A percentile compares a stretch with the other conserved stretches of the same genome.
Conservation (phyloP, 345 rosid species). For the Populus ilicifolia region DNA sequence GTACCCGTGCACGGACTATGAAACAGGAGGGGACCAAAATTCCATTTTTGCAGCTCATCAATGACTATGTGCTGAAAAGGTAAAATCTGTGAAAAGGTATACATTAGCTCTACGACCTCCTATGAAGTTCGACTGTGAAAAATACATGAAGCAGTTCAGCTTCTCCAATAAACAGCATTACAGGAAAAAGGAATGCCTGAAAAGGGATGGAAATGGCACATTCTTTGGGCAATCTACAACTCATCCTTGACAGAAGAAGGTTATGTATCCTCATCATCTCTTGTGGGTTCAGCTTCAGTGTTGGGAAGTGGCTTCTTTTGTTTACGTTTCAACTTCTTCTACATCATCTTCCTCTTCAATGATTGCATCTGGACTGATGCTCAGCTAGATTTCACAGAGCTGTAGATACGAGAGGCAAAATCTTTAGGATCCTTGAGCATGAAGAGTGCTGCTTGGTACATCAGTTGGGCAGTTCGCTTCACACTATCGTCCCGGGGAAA, state of each 20-base stretch:
- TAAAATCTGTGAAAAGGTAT: conserved; percentile 23
- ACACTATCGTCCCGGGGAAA: conserved; percentile 58
- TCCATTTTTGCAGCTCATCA: not conserved
- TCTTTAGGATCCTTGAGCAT: conserved; percentile 69
- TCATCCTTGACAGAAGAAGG: conserved; percentile 45
- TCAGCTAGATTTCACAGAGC: conserved; percentile 68
- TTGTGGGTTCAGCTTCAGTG: conserved; percentile 26
- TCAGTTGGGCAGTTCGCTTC: conserved; percentile 77
- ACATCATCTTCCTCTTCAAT: conserved; percentile 74
- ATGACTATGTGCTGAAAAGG: conserved; percentile 2
- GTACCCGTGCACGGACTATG: not conserved
- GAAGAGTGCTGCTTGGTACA: conserved; percentile 91
- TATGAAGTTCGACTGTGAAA: not conserved
- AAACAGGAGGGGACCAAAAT: not conserved
- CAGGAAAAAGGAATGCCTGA: not conserved
- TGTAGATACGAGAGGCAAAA: conserved; percentile 75
- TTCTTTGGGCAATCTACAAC: conserved; percentile 31
- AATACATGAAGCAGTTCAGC: conserved; percentile 11
- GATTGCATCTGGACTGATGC: conserved; percentile 68
- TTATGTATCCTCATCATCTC: conserved; percentile 29
- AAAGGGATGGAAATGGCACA: not conserved
- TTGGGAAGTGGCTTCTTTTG: conserved; percentile 32
- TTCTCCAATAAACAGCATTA: not conserved
- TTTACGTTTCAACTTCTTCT: conserved; percentile 45
- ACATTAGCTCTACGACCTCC: conserved; percentile 17